These are phyloP conservation scores for Pleurotus sapidus DNA, from an alignment of 768 basidiomycete species.

Conservation along the genomic window DNA sequence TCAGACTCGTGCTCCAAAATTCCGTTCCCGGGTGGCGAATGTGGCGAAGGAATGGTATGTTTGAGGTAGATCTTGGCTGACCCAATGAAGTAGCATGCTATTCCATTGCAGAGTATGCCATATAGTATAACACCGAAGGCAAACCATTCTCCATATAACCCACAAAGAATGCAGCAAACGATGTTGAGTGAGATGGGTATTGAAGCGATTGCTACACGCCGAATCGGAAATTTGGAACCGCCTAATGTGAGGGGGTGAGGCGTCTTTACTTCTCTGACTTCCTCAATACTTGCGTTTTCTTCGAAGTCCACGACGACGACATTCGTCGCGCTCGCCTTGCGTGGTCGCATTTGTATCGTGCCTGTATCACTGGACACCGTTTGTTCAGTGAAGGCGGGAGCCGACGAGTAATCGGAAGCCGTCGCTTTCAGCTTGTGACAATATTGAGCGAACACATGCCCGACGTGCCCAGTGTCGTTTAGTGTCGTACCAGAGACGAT, in stretches of 20 bases:
- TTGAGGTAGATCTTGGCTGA: slow-evolving; percentile 22
- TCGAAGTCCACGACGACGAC: slow-evolving; percentile 20
- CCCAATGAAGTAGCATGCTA: slow-evolving; percentile 24
- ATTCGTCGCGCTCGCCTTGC: slow-evolving; percentile 7
- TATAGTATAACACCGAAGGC: slow-evolving; percentile 27
- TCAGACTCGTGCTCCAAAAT: slow-evolving; percentile 14
- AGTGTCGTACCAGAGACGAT: slow-evolving; percentile 22
- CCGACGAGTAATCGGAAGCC: slow-evolving; percentile 1
- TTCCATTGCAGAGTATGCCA: slow-evolving; percentile 28
- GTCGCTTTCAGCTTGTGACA: slow-evolving; percentile 11
- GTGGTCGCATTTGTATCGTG: not conserved
- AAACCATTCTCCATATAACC: slow-evolving; percentile 24
- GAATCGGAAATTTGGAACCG: not conserved
- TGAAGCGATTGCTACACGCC: slow-evolving; percentile 17
- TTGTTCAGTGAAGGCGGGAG: no score
- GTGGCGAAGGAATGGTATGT: slow-evolving; percentile 13
- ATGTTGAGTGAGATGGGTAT: slow-evolving; percentile 22
- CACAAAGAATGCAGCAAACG: slow-evolving; percentile 20
- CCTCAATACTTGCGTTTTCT: no score
- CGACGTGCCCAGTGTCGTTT: slow-evolving; percentile 24
- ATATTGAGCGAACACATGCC: slow-evolving; percentile 17
- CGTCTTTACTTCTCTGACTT: no score
- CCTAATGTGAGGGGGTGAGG: not conserved
- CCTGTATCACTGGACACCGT: no score
- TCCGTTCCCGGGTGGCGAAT: slow-evolving; percentile 25